Evolutionary conservation across 2,329 filamentous ascomycete genomes (phyloP), one percentile per base, ranked within the genome.

Genomic region (Cordyceps sp.): DNA sequence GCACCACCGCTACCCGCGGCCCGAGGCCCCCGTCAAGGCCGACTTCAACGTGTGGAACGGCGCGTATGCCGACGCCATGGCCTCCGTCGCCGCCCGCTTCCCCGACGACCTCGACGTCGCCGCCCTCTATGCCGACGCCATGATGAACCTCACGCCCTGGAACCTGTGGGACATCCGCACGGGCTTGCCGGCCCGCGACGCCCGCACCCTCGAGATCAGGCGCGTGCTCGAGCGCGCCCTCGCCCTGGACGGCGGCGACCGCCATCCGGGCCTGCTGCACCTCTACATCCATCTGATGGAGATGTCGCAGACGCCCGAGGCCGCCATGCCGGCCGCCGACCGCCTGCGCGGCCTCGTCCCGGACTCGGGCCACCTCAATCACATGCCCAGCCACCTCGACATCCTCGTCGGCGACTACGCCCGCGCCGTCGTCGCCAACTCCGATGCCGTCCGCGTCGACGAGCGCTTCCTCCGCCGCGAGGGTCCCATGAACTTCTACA

Each of bases 331-430:
- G 0, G 59, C 66, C 0, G 77, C 76, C 5, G 66, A 83, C 42
- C 54, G 58, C 13, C 60, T 84, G 10, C 70, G 78, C 16, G 62
- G 59, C 9, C 61, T 83, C 3, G 67, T 78, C 0, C 78, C 78
- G 0, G 77, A 83, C 45, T 63, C 70, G 0, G 78, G 78, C 1
- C 79, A 85, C 48, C 54, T 82, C 1, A 61, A 73, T 26, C 78
- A 84, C 45, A 86, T 88, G 81, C 79, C 80, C 0, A 73, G 73
- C 1, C 81, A 88, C 48, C 59, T 86, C 23, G 79, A 86, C 47
- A 67, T 82, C 10, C 62, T 85, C 0, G 67, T 74, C 19, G 81
- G 81, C 10, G 70, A 84, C 42, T 86, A 84, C 45, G 58, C 65
- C 20, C 60, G 61, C 8, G 77, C 77, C 5, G 73, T 85, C 32